phyloP scores from a whole-genome alignment of 2,329 filamentous ascomycete genomes.

The Penicillium italicum region DNA sequence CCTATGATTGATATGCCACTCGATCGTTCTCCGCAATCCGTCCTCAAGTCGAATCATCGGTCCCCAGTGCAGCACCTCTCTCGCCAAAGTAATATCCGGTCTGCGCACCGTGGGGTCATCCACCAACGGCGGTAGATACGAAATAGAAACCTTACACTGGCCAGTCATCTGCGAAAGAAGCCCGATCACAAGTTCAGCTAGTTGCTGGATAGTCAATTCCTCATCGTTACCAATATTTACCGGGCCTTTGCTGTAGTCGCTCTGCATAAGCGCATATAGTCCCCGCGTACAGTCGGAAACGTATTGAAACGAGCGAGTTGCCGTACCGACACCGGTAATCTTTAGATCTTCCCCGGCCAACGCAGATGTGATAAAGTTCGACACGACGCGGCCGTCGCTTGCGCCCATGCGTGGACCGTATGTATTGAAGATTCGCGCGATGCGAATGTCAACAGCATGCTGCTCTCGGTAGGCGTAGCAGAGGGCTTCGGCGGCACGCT shows the following conservation, averaged over 20 bases:
- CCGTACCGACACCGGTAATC: conserved; percentile 30
- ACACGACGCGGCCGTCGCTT: conserved; percentile 33
- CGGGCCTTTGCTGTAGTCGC: conserved; percentile 21
- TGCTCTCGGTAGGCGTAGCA: conserved; percentile 33
- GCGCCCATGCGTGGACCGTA: conserved; percentile 33
- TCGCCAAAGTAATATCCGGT: conserved; percentile 29
- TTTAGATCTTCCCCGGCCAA: conserved; percentile 24
- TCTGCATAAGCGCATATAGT: conserved; percentile 29
- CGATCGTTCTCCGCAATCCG: conserved; percentile 27
- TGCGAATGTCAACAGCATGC: conserved; percentile 27
- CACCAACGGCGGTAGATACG: neutral
- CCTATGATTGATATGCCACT: conserved; percentile 14
- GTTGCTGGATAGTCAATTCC: conserved; percentile 29
- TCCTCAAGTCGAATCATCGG: conserved; percentile 23
- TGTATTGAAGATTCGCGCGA: conserved; percentile 37
- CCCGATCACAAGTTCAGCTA: conserved; percentile 25
- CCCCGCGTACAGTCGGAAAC: conserved; percentile 31
- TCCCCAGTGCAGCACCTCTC: conserved; percentile 25
- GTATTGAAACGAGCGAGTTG: conserved; percentile 34
- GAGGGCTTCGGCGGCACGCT: conserved; percentile 40
- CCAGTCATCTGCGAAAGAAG: conserved; percentile 15
- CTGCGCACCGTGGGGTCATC: conserved; percentile 14
- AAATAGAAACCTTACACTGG: neutral
- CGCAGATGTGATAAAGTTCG: conserved; percentile 32
- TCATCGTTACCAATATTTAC: conserved; percentile 33